These are phyloP conservation scores for Trifolium repens DNA, from an alignment of 306 rosid species.

Conservation along the genomic window DNA sequence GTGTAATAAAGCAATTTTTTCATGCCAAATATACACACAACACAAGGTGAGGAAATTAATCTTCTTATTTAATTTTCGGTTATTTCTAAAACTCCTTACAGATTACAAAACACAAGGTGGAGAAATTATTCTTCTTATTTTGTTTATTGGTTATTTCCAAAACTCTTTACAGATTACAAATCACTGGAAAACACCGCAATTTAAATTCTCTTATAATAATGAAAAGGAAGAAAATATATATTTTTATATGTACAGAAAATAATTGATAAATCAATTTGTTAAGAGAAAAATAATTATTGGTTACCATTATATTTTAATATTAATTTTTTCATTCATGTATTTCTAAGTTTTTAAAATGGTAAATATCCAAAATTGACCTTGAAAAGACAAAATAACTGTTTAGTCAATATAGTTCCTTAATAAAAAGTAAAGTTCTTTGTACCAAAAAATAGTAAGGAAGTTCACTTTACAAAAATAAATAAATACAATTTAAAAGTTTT, in stretches of 20 bases:
- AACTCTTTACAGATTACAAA: neutral
- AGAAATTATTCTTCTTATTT: too few species aligned
- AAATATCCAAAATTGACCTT: neutral
- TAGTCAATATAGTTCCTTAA: neutral
- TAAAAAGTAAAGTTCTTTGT: neutral
- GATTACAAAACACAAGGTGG: neutral
- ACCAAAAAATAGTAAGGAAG: neutral
- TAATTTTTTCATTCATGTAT: neutral
- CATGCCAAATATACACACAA: neutral
- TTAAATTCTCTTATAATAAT: too few species aligned
- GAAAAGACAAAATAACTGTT: neutral
- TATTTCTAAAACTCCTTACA: neutral
- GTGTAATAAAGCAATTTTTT: neutral
- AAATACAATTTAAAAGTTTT: too few species aligned
- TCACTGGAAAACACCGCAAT: conserved; percentile 12
- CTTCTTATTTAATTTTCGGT: neutral
- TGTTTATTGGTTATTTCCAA: neutral
- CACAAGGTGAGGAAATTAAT: neutral
- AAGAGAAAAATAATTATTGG: too few species aligned
- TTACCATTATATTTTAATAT: neutral
- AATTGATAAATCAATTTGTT: neutral
- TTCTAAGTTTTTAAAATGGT: neutral
- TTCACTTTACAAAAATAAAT: neutral
- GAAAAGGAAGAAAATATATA: neutral
- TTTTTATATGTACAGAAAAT: neutral